phyloP scores from a whole-genome alignment of 148 eudicot species.

The Pharnaceum exiguum region DNA sequence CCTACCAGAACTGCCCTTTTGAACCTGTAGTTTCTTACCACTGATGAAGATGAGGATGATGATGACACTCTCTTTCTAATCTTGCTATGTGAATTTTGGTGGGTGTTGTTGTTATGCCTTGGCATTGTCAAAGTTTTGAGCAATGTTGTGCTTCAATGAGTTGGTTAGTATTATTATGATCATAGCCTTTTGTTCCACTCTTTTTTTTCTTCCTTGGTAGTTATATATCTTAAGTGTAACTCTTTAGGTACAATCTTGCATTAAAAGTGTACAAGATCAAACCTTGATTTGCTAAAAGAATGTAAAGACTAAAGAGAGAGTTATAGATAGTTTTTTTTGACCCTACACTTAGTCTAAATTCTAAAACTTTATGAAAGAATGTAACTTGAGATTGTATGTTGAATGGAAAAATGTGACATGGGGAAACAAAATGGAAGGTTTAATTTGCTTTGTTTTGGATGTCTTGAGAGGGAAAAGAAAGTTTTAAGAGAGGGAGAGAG shows the following conservation, averaged over 20 bases:
- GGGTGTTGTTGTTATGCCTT: conserved; percentile 15
- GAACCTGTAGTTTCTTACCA: conserved; percentile 42
- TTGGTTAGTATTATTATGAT: conserved; percentile 7
- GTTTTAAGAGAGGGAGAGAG: not conserved
- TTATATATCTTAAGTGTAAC: conserved; percentile 1
- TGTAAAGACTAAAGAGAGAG: not conserved
- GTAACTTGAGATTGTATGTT: conserved; percentile 5
- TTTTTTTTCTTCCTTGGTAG: not conserved
- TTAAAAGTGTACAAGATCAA: conserved; percentile 22
- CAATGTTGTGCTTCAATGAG: not conserved
- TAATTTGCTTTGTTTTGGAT: conserved; percentile 16
- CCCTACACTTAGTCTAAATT: conserved; percentile 26
- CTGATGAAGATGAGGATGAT: conserved; percentile 54
- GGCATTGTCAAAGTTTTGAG: too few relatives aligned
- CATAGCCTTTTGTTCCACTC: conserved; percentile 7
- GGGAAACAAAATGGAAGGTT: not conserved
- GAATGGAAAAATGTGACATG: conserved; percentile 2
- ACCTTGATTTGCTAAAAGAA: conserved; percentile 18
- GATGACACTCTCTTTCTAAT: conserved; percentile 61
- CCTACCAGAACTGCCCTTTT: conserved; percentile 58
- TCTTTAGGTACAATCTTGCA: conserved; percentile 1
- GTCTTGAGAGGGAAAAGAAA: conserved; percentile 29
- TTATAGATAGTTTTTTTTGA: conserved; percentile 4
- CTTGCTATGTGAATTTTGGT: conserved; percentile 31
- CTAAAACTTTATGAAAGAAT: conserved; percentile 22